Conservation (phyloP, 2,329 filamentous ascomycete species). For the Alternaria atra region DNA sequence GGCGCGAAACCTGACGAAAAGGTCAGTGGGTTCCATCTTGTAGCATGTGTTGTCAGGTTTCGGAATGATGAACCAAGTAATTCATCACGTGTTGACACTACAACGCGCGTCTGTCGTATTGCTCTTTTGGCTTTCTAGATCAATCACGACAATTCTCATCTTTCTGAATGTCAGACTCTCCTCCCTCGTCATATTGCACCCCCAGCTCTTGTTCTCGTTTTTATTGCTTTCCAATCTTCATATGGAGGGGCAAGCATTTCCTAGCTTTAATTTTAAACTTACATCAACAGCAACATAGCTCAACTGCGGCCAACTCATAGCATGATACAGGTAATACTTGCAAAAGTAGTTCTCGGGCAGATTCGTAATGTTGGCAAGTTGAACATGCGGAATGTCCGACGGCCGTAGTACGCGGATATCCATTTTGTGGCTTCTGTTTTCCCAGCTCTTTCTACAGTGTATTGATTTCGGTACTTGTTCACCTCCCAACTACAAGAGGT, state of each 20-base stretch:
- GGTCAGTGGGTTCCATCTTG: too few relatives aligned
- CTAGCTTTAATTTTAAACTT: conserved; percentile 28
- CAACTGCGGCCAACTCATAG: conserved; percentile 96
- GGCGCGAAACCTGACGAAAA: conserved; percentile 69
- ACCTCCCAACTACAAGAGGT: neutral
- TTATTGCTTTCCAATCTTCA: neutral
- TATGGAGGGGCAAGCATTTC: neutral
- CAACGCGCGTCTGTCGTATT: too few relatives aligned
- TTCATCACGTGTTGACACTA: neutral
- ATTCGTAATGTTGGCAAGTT: conserved; percentile 99
- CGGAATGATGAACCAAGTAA: too few relatives aligned
- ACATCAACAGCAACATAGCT: conserved; percentile 94
- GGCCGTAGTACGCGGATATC: conserved; percentile 88
- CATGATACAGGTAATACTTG: conserved; percentile 99
- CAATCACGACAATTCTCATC: neutral
- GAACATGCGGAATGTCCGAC: conserved; percentile 88
- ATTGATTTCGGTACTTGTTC: neutral
- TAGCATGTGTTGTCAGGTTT: too few relatives aligned
- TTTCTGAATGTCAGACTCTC: neutral
- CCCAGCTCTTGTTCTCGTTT: neutral
- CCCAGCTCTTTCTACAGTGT: neutral
- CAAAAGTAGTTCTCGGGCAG: conserved; percentile 99
- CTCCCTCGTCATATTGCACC: accelerated
- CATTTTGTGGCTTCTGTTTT: conserved; percentile 61
- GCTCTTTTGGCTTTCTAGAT: too few relatives aligned